Conservation (phyloP, 2,329 filamentous ascomycete genomes). For the Ambrosiella beaveri region DNA sequence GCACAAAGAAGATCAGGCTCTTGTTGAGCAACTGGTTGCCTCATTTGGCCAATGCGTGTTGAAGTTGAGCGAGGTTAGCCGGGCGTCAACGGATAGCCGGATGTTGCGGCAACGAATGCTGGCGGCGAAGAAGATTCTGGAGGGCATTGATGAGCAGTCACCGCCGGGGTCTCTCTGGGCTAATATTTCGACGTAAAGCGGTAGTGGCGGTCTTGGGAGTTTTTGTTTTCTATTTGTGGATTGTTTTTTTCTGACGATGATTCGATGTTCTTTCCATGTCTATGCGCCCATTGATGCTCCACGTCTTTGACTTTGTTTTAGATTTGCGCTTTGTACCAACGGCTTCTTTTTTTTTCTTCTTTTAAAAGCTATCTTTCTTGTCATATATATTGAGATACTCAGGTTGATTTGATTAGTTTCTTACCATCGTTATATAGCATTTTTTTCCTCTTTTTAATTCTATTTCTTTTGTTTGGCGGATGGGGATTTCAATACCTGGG, state of each 20-base stretch:
- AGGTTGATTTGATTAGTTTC: background rate
- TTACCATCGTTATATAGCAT: background rate
- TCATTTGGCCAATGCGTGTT: constrained; percentile 43
- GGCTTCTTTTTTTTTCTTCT: background rate
- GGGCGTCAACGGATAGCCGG: constrained; percentile 38
- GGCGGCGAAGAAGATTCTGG: constrained; percentile 53
- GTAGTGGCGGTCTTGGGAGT: background rate
- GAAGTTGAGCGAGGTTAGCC: constrained; percentile 36
- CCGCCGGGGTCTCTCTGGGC: background rate
- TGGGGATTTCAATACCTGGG: too few relatives aligned
- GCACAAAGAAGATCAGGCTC: constrained; percentile 37
- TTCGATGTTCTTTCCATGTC: background rate
- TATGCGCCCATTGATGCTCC: constrained; percentile 6
- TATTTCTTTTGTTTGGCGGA: background rate
- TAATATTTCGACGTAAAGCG: background rate
- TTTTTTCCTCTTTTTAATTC: background rate
- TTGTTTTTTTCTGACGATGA: background rate
- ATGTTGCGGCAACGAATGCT: constrained; percentile 57
- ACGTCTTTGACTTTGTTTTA: constrained; percentile 3
- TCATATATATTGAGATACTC: background rate
- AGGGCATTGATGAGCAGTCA: constrained; percentile 39
- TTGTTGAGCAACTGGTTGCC: constrained; percentile 42
- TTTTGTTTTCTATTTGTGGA: background rate
- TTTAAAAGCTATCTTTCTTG: background rate
- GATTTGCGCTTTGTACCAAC: constrained; percentile 10